Evolutionary conservation across 306 rosid species (phyloP).

Genomic region (Prosopis cineraria): DNA sequence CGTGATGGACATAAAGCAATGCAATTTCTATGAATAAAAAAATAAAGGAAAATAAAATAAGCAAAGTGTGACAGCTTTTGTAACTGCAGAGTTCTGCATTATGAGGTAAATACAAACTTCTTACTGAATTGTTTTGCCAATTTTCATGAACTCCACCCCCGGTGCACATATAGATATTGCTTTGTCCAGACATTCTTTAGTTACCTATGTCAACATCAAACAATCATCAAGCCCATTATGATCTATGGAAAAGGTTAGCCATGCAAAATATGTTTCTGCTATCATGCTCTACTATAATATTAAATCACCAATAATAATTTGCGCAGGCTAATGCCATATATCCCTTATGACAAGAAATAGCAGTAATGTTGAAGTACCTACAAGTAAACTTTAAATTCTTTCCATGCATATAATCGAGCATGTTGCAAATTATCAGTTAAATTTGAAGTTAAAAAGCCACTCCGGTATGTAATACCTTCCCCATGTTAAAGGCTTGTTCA

Average conservation of each 20-base stretch:
- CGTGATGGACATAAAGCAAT: slow-evolving; percentile 7
- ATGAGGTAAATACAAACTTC: slow-evolving; percentile 34
- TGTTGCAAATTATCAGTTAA: neutral
- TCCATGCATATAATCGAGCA: neutral
- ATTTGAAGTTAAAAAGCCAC: neutral
- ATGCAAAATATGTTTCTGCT: neutral
- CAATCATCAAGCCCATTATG: neutral
- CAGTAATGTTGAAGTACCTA: neutral
- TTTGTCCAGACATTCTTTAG: slow-evolving; percentile 78
- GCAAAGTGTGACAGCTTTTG: neutral
- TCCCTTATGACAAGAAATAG: neutral
- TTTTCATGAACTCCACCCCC: slow-evolving; percentile 79
- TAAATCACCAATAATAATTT: neutral
- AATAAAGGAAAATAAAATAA: neutral
- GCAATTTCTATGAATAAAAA: neutral
- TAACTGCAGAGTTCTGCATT: slow-evolving; percentile 9
- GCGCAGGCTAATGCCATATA: neutral
- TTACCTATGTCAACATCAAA: slow-evolving; percentile 57
- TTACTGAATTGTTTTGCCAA: slow-evolving; percentile 93
- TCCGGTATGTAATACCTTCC: neutral
- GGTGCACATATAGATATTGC: slow-evolving; percentile 95
- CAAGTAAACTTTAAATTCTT: neutral
- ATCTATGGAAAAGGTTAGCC: neutral
- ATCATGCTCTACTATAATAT: neutral
- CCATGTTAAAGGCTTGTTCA: neutral